These are phyloP conservation scores for Trametes cingulata DNA, from an alignment of 768 basidiomycete genomes.

Conservation along the genomic window DNA sequence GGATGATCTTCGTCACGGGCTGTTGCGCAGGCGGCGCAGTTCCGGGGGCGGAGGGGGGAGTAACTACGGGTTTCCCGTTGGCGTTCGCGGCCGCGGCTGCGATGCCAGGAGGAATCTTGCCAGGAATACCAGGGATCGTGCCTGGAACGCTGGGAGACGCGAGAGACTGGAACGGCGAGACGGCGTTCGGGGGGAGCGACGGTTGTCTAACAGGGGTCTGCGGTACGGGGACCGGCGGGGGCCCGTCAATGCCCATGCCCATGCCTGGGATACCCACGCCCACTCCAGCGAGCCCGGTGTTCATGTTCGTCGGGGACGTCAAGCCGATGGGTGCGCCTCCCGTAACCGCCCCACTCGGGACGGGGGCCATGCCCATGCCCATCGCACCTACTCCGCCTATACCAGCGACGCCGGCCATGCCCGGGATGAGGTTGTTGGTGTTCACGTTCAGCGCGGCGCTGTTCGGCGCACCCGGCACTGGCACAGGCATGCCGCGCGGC, in stretches of 20 bases:
- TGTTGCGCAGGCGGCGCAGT: neutral
- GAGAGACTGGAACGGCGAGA: constrained; percentile 24
- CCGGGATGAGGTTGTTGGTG: constrained; percentile 16
- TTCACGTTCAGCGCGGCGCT: constrained; percentile 19
- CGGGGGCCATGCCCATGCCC: neutral
- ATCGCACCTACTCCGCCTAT: too few species aligned
- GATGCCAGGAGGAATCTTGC: neutral
- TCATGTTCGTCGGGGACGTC: constrained; percentile 17
- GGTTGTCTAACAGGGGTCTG: constrained; percentile 26
- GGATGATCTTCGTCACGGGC: constrained; percentile 25
- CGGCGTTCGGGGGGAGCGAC: constrained; percentile 25
- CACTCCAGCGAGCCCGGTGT: constrained; percentile 5
- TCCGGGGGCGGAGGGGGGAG: neutral
- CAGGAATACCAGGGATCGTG: constrained; percentile 13
- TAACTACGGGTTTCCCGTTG: neutral
- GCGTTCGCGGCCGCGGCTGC: neutral
- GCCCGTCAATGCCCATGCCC: constrained; percentile 23
- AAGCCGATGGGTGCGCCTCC: constrained; percentile 18
- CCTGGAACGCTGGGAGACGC: constrained; percentile 12
- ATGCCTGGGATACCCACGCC: constrained; percentile 5
- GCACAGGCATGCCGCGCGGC: constrained; percentile 24
- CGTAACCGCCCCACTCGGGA: constrained; percentile 4
- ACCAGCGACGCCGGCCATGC: neutral
- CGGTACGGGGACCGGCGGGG: constrained; percentile 22
- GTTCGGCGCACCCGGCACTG: neutral